phyloP scores from a whole-genome alignment of 2,329 filamentous ascomycete species.

The Hypocrella siamensis region DNA sequence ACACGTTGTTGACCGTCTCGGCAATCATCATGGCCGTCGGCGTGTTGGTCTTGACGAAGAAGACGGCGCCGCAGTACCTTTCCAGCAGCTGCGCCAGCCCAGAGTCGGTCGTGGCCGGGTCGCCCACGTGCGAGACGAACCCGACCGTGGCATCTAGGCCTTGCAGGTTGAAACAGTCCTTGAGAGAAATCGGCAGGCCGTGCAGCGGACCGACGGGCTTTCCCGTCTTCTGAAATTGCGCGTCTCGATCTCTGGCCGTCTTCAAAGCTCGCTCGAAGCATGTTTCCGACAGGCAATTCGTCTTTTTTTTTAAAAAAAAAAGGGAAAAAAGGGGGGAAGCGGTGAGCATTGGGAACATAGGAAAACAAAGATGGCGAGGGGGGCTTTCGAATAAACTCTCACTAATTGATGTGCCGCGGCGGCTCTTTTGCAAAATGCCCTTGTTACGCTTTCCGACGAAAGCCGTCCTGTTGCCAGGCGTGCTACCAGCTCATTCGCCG shows the following conservation, averaged over 20 bases:
- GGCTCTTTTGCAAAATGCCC: conserved; percentile 39
- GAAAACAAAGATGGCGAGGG: no score
- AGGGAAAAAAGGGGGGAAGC: conserved; percentile 25
- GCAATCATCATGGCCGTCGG: conserved; percentile 55
- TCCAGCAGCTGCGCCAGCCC: conserved; percentile 25
- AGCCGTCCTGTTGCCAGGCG: conserved; percentile 19
- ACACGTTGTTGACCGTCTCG: conserved; percentile 49
- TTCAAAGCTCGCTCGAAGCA: conserved; percentile 36
- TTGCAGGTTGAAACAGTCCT: conserved; percentile 52
- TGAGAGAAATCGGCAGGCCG: conserved; percentile 48
- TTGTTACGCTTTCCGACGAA: conserved; percentile 22
- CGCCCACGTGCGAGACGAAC: conserved; percentile 43
- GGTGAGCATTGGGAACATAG: no score
- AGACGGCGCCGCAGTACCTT: conserved; percentile 32
- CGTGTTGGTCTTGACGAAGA: conserved; percentile 42
- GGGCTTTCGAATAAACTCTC: conserved; percentile 13
- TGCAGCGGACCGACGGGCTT: conserved; percentile 46
- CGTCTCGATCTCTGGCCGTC: conserved; percentile 32
- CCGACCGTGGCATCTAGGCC: conserved; percentile 47
- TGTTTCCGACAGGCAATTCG: conserved; percentile 36
- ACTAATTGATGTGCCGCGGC: conserved; percentile 40
- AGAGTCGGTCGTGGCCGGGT: conserved; percentile 32
- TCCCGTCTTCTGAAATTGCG: conserved; percentile 29
- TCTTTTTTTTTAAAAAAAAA: conserved; percentile 9
- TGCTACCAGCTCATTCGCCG: conserved; percentile 22